Evolutionary conservation across 2,329 filamentous ascomycete genomes (phyloP), one percentile per base, ranked within the genome.

Genomic region (Aspergillus spinulosporus): DNA sequence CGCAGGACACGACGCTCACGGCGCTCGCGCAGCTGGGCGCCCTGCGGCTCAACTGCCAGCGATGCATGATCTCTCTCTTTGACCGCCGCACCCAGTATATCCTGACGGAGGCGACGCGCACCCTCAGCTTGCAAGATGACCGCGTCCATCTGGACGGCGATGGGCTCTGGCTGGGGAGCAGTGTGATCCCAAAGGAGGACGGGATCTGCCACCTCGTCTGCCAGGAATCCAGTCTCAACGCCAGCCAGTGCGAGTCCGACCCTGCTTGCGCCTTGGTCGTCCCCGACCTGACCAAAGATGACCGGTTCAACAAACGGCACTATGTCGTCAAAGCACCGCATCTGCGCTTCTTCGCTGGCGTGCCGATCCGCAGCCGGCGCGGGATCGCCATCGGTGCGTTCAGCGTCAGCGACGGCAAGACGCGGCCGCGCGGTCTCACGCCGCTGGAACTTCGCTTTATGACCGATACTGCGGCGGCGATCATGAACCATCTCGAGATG

Each of bases 301-400:
- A 57, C 2, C 43, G 45, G 5, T 57, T 49, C 21, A 49, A 34
- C 2, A 6, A 42, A 6, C 34, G 49, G 5, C 54, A 52, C 4
- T 52, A 57, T 34, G 68, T 76, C 1, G 51, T 54, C 0, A 62
- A 58, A 3, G 48, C 64, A 5, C 66, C 71, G 0, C 59, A 70
- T 21, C 57, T 75, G 5, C 66, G 68, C 21, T 84, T 84, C 64
- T 82, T 82, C 55, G 80, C 79, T 4, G 79, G 77, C 3, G 83
- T 86, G 0, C 85, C 85, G 0, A 83, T 88, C 46, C 74, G 79
- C 28, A 84, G 81, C 7, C 79, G 77, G 14, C 48, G 53, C 14
- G 57, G 57, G 5, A 59, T 59, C n/a, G 53, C 42, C 1, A 59
- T 59, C 5, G 57, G 57, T 2, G 34, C 57, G 0, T 56, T 56